Evolutionary conservation across 2,329 filamentous ascomycete species (phyloP).

Genomic region (Furcasterigmium furcatum): DNA sequence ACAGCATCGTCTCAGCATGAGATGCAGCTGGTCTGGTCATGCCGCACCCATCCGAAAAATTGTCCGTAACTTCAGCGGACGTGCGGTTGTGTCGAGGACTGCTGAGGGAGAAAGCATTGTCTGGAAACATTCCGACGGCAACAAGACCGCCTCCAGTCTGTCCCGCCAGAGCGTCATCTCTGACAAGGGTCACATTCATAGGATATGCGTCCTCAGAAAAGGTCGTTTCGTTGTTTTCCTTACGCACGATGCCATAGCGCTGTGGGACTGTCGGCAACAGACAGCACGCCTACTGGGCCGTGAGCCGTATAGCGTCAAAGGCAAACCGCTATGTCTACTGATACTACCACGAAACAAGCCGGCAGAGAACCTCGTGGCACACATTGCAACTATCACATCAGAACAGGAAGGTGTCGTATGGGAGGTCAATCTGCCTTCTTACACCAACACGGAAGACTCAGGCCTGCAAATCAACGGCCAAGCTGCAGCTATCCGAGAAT

Average conservation of each 20-base stretch:
- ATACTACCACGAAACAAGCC: constrained; percentile 63
- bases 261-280: constrained; percentile 74
- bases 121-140: constrained; percentile 66
- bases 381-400: constrained; percentile 80
- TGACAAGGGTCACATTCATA: constrained; percentile 69
- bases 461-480: constrained; percentile 25
- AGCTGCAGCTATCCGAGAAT: constrained; percentile 50
- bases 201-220: constrained; percentile 74
- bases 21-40: constrained; percentile 79
- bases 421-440: constrained; percentile 64
- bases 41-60: constrained; percentile 79
- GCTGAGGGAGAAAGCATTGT: constrained; percentile 75
- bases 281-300: constrained; percentile 57
- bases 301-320: constrained; percentile 55
- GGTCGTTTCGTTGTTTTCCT: constrained; percentile 81
- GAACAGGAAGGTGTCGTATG: constrained; percentile 78
- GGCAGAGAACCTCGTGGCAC: constrained; percentile 54
- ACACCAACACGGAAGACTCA: constrained; percentile 18
- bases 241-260: constrained; percentile 63
- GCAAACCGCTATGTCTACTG: constrained; percentile 77
- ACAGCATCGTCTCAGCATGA: constrained; percentile 56
- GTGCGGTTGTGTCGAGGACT: constrained; percentile 78
- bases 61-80: constrained; percentile 78
- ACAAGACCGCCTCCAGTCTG: constrained; percentile 47
- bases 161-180: constrained; percentile 66